Conservation (phyloP, 1,139 yeast genomes). For the Entelexis sorbosivorans region DNA sequence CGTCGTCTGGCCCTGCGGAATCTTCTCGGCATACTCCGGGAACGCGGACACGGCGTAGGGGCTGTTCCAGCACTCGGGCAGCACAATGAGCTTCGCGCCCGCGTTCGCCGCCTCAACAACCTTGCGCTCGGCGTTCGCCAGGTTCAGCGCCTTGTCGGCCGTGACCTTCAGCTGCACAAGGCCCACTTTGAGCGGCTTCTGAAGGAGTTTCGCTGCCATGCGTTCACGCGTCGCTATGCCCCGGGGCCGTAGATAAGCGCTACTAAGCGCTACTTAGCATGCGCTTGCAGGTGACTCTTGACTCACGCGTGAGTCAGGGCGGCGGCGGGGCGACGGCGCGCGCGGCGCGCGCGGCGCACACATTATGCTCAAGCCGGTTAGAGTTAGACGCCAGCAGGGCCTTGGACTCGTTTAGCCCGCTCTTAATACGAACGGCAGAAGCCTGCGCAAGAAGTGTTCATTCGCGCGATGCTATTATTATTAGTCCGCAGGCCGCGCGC, state of each 20-base stretch:
- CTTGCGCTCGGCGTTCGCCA: conserved; percentile 43
- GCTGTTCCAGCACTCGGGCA: conserved; percentile 91
- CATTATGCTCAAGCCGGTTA: too few relatives aligned
- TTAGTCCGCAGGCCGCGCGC: too few relatives aligned
- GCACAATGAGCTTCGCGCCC: conserved; percentile 44
- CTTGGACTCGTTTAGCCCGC: too few relatives aligned
- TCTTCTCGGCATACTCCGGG: conserved; percentile 68
- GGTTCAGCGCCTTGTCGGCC: conserved; percentile 53
- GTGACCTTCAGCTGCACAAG: conserved; percentile 69
- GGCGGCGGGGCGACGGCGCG: not conserved
- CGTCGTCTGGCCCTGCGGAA: conserved; percentile 61
- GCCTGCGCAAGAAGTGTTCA: too few relatives aligned
- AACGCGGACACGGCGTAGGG: conserved; percentile 87
- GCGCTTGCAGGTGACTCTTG: not conserved
- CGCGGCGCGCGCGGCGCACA: too few relatives aligned
- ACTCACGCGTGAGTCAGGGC: not conserved
- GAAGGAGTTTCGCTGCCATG: conserved; percentile 17
- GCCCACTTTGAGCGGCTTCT: conserved; percentile 47
- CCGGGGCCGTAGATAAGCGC: not conserved
- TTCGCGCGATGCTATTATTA: too few relatives aligned
- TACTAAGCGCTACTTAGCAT: too few relatives aligned
- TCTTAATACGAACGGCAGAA: too few relatives aligned
- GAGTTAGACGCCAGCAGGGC: too few relatives aligned
- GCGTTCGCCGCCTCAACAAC: conserved; percentile 44
- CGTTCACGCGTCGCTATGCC: not conserved